Base-by-base conservation (phyloP, 2,329 filamentous ascomycete species). In the Aureobasidium leucospermi region DNA sequence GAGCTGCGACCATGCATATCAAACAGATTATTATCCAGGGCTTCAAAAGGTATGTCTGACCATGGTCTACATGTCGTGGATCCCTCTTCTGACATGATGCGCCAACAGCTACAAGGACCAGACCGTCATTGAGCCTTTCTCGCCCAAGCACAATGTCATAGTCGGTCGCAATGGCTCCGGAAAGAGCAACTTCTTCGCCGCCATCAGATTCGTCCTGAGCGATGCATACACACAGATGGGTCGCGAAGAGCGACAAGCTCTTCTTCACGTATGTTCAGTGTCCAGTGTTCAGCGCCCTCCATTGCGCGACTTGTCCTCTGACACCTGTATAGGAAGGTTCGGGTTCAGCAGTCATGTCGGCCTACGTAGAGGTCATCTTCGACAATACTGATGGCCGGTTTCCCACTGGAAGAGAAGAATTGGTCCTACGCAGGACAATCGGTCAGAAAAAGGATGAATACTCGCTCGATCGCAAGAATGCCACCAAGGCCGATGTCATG, bases 11-110 rank as follows among this genome's bases (percentile, higher is more conserved):
- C 15, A 96, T 96, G 92, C 94, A 95, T 80, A 96, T 99, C 83
- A 99, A 99, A 76, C 94, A 99, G 79, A 96, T 97, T 75, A 97
- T 96, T 75, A 97, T 99, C 73, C 94, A 99, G 76, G 94, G 94
- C 85, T 99, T 99, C 79, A 99, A 99, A 79, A 96, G 91, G 91
- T 95, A 75, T 76, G 60, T n/a, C 23, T 45, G 13, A 7, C n/a
- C 55, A n/a, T 29, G 0, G 1, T 13, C 3, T 5, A 10, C 19
- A 13, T 32, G 8, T 16, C 2, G 11, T 4, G 7, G 19, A 38
- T 4, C 6, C 34, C n/a, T 19, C 11, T n/a, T 15, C 55, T 58
- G n/a, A 58, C 55, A 11, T 28, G 32, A 58, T 41, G 55, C 55
- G 43, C 55, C 32, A 48, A 59, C 68, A 96, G 92, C 82, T 99